Conservation (phyloP, 805 yeast genomes). For the Saturnispora serradocipensis region DNA sequence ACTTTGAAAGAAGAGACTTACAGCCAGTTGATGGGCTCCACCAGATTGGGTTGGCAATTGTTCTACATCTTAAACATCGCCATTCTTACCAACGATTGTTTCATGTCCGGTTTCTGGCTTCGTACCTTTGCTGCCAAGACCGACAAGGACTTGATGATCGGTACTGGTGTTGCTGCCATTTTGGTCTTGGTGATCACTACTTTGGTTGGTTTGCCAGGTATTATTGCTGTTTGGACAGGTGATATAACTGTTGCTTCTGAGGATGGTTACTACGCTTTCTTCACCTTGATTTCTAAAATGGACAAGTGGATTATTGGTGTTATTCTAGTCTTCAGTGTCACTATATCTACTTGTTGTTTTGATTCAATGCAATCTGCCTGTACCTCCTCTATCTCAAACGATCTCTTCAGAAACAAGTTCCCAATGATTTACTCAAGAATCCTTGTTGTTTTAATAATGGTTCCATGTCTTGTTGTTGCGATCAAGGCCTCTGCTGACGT, state of each 20-base stretch:
- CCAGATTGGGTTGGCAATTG: constrained; percentile 81
- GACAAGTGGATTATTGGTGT: constrained; percentile 88
- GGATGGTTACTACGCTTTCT: constrained; percentile 62
- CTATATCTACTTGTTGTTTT: constrained; percentile 78
- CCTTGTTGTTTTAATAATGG: constrained; percentile 65
- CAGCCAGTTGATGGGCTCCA: constrained; percentile 53
- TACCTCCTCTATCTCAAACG: constrained; percentile 84
- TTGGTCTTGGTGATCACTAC: constrained; percentile 55
- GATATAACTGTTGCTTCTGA: constrained; percentile 43
- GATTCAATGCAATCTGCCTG: constrained; percentile 85
- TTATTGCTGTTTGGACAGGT: constrained; percentile 88
- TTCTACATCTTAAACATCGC: constrained; percentile 79
- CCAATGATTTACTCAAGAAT: constrained; percentile 56
- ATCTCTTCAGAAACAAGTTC: constrained; percentile 75
- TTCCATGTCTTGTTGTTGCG: constrained; percentile 84
- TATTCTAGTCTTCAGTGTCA: constrained; percentile 61
- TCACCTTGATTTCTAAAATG: constrained; percentile 57
- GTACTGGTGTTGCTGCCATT: constrained; percentile 66
- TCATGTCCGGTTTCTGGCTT: constrained; percentile 89
- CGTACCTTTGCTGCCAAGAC: constrained; percentile 84
- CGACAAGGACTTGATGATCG: constrained; percentile 65
- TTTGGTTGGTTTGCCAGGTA: constrained; percentile 74
- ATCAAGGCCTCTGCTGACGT: constrained; percentile 73
- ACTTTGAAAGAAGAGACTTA: constrained; percentile 55
- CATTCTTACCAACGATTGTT: constrained; percentile 81